Conservation (phyloP, 352 stramenopile species). For the Phytophthora pini region DNA sequence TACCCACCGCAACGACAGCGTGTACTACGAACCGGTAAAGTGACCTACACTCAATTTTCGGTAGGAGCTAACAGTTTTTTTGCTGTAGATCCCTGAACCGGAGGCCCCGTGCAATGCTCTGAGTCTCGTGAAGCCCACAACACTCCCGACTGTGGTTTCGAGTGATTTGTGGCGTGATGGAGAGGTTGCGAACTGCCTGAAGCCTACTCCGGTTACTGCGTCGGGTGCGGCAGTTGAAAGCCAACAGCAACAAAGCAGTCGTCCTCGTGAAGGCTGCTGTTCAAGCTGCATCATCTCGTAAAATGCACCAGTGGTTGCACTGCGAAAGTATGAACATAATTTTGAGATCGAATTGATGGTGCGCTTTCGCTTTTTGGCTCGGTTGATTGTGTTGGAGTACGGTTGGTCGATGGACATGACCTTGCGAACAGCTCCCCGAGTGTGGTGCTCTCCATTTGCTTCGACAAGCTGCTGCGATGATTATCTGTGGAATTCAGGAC, state of each 20-base stretch:
- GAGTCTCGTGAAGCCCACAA: conserved; percentile 58
- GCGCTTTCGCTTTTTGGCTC: too few species aligned
- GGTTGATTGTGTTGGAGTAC: too few species aligned
- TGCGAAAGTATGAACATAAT: too few species aligned
- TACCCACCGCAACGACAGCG: conserved; percentile 69
- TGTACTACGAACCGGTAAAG: conserved; percentile 71
- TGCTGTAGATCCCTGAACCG: conserved; percentile 53
- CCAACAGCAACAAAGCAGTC: conserved; percentile 23
- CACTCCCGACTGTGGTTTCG: conserved; percentile 37
- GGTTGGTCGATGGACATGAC: too few species aligned
- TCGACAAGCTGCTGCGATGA: too few species aligned
- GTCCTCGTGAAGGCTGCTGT: conserved; percentile 43
- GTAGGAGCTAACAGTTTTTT: neutral
- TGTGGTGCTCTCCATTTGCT: too few species aligned
- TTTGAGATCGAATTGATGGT: too few species aligned
- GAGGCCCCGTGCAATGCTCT: conserved; percentile 45
- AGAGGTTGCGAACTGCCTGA: conserved; percentile 56
- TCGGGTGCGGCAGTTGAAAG: conserved; percentile 2
- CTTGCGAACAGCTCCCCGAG: too few species aligned
- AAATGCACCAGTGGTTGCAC: neutral
- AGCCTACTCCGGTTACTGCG: conserved; percentile 22
- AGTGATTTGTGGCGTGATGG: conserved; percentile 58
- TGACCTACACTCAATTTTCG: neutral
- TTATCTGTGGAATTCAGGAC: too few species aligned
- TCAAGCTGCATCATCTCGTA: conserved; percentile 52